Percentiles rank a stretch among this genome's conserved stretches.
phyloP scores from a whole-genome alignment of 202 grass and related monocot species.

The Carex sylvatica region DNA sequence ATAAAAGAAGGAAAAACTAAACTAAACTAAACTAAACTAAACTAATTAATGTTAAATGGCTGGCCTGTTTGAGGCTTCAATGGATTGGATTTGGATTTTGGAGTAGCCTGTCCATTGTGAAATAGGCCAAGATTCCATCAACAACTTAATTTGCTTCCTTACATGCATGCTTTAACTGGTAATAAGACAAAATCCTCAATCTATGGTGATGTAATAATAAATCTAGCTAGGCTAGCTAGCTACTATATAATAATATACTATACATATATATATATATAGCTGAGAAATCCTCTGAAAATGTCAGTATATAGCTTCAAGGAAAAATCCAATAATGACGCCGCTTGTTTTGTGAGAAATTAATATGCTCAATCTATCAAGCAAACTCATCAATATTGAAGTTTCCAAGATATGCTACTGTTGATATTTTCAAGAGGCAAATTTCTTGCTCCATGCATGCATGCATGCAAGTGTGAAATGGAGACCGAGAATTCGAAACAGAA shows the following conservation, averaged over 20 bases:
- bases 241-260: not conserved
- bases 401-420: not conserved
- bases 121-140: conserved; percentile 21
- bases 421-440: not conserved
- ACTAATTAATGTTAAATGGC: not conserved
- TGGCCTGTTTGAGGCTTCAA: not conserved
- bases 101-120: not conserved
- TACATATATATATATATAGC: conserved; percentile 16
- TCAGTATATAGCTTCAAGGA: conserved; percentile 4
- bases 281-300: conserved; percentile 16
- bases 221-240: conserved; percentile 6
- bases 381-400: conserved; percentile 11
- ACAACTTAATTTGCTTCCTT: conserved; percentile 1
- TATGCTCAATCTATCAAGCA: not conserved
- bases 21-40: conserved; percentile 3
- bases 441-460: not conserved
- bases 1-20: not conserved
- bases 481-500: not conserved
- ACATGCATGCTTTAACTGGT: conserved; percentile 9
- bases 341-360: not conserved
- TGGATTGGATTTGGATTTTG: too few species aligned
- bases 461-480: conserved; percentile 6
- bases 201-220: conserved; percentile 21
- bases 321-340: not conserved
- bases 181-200: conserved; percentile 26